phyloP scores from a whole-genome alignment of 345 rosid genomes.

The Anacardium occidentale region DNA sequence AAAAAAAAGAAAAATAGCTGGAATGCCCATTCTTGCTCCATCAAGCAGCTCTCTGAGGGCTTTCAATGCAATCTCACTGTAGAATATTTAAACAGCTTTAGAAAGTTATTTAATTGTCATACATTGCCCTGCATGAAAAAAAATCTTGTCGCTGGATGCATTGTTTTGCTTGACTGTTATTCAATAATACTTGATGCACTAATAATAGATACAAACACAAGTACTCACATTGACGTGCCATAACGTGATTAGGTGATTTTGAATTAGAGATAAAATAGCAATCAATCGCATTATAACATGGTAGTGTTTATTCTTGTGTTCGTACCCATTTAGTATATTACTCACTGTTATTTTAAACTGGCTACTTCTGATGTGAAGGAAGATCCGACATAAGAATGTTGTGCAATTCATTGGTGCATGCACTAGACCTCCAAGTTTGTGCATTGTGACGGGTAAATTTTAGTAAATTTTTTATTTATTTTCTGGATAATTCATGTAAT shows the following conservation, averaged over 20 bases:
- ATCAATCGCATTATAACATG: no score
- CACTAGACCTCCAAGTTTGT: conserved; percentile 75
- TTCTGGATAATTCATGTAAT: background rate
- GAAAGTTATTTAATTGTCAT: background rate
- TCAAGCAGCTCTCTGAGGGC: background rate
- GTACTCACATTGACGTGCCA: no score
- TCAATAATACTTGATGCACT: no score
- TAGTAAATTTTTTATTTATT: conserved; percentile 6
- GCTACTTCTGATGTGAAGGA: conserved; percentile 47
- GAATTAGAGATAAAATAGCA: no score
- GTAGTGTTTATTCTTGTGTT: no score
- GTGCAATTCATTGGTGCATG: conserved; percentile 96
- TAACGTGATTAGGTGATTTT: no score
- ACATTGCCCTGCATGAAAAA: conserved; percentile 5
- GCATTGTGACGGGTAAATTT: conserved; percentile 86
- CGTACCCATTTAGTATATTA: no score
- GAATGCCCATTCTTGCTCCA: background rate
- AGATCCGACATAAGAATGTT: conserved; percentile 88
- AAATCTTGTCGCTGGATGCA: background rate
- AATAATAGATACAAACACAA: no score
- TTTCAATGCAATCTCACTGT: background rate
- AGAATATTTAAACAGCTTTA: background rate
- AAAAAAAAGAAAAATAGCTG: no score
- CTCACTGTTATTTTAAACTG: background rate
- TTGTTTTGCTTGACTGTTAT: conserved; percentile 7